phyloP scores from a whole-genome alignment of 306 rosid species.

The Inga laurina region DNA sequence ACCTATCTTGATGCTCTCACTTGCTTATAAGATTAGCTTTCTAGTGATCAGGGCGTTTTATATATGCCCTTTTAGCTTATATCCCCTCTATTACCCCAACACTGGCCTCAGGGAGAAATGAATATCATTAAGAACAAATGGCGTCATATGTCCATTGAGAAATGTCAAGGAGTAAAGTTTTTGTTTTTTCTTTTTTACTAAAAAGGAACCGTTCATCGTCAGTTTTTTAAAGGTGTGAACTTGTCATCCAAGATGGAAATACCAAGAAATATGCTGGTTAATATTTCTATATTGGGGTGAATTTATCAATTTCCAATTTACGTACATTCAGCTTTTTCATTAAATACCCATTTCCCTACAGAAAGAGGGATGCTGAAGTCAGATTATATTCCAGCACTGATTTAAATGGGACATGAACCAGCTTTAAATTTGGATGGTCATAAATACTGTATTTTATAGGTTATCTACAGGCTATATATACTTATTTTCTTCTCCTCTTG shows the following conservation, averaged over 20 bases:
- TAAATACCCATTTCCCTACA: conserved; percentile 28
- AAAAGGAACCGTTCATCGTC: neutral
- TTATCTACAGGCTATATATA: conserved; percentile 29
- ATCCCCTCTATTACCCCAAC: neutral
- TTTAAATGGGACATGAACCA: conserved; percentile 40
- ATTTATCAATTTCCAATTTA: conserved; percentile 31
- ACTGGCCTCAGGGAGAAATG: neutral
- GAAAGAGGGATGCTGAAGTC: conserved; percentile 22
- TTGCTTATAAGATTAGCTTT: neutral
- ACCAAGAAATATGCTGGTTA: neutral
- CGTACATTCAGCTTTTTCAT: conserved; percentile 23
- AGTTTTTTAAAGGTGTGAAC: neutral
- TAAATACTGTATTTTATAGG: conserved; percentile 33
- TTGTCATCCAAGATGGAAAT: conserved; percentile 8
- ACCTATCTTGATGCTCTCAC: neutral
- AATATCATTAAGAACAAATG: neutral
- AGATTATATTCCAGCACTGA: conserved; percentile 35
- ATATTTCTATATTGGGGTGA: conserved; percentile 23
- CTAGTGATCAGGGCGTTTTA: neutral
- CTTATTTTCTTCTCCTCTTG: conserved; percentile 16
- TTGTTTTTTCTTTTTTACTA: neutral
- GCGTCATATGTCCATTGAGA: neutral
- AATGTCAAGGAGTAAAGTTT: neutral
- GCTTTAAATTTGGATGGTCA: conserved; percentile 12
- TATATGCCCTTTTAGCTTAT: neutral